Base-by-base conservation (phyloP, 345 rosid genomes). In the Gossypium stocksii region DNA sequence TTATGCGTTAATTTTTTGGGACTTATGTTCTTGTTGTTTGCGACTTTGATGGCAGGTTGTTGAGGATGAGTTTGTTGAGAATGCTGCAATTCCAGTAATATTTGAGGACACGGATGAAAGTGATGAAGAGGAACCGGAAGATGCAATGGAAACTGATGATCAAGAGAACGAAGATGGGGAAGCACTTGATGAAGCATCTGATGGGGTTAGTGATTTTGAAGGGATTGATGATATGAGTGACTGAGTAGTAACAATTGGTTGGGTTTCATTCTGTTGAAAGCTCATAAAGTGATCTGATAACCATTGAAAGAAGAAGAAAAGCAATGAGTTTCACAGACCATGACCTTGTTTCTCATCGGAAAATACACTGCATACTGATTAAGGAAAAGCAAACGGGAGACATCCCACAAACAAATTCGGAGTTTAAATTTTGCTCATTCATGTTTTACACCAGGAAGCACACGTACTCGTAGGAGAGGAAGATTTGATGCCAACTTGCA, bases 31-130 rank as follows among this genome's bases (percentile, higher is more conserved):
- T 20, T 62, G 4, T 34, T 23, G 54, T 17, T 29, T 2, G 10
- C 6, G 14, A 23, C 49, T 70, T 74, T 62, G 7, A 22, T 49
- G 70, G 49, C 85, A 90, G 98, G 80, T 81, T 62, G 71, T 80
- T 2, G 88, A 86, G 66, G 98, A 91, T 19, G 81, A 72, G 44
- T 76, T 72, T 20, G 98, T 87, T 25, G 91, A 91, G 72, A 71
- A 70, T 46, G 77, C 71, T 17, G 59, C 67, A 23, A 71, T 80
- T 34, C 94, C 94, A 0, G 85, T 88, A 43, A 82, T 89, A 71
- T 91, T 82, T 10, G 90, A 88, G 85, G 97, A 90, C 85, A 85
- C 83, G 12, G 95, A 89, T 75, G 88, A 82, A 44, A 93, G 89
- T 53, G 97, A 94, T 2, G 93, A 88, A 25, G 93, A 86, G 43